phyloP scores from a whole-genome alignment of 371 early-diverging fungal species.

The Mortierella sp. region DNA sequence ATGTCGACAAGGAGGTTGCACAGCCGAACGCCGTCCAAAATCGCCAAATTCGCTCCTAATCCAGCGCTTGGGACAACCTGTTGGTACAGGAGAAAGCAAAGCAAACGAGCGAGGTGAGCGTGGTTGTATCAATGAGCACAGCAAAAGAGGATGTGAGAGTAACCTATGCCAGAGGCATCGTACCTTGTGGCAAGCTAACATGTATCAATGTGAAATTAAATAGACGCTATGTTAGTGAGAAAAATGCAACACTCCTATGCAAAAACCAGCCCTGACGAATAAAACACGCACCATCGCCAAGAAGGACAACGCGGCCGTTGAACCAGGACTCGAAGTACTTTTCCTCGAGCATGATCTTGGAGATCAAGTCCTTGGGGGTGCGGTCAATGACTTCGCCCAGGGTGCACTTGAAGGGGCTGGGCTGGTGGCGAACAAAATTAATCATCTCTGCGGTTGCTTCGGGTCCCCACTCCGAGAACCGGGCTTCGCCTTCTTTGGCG shows the following conservation, averaged over 20 bases:
- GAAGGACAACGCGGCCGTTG: slow-evolving; percentile 43
- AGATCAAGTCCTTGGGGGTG: slow-evolving; percentile 41
- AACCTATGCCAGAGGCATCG: background rate
- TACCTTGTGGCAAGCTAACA: slow-evolving; percentile 50
- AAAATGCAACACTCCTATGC: too few relatives aligned
- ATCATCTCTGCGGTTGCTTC: slow-evolving; percentile 47
- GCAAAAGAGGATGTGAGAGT: too few relatives aligned
- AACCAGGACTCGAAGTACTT: slow-evolving; percentile 50
- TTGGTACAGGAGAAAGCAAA: background rate
- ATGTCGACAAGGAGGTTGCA: slow-evolving; percentile 46
- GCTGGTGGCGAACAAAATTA: slow-evolving; percentile 48
- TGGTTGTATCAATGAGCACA: background rate
- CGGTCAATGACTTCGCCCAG: slow-evolving; percentile 55
- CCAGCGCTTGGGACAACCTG: slow-evolving; percentile 56
- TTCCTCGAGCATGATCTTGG: slow-evolving; percentile 52
- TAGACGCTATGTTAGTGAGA: background rate
- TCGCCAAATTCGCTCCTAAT: slow-evolving; percentile 51
- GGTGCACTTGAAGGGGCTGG: slow-evolving; percentile 43
- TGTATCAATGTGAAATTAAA: background rate
- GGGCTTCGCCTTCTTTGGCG: slow-evolving; percentile 33
- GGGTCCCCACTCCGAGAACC: slow-evolving; percentile 52
- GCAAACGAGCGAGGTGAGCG: background rate
- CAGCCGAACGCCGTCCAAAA: slow-evolving; percentile 46
- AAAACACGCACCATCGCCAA: slow-evolving; percentile 45
- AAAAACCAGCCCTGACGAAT: background rate